Conservation (phyloP, 2,329 filamentous ascomycete genomes). For the Hymenoscyphus fraxineus region DNA sequence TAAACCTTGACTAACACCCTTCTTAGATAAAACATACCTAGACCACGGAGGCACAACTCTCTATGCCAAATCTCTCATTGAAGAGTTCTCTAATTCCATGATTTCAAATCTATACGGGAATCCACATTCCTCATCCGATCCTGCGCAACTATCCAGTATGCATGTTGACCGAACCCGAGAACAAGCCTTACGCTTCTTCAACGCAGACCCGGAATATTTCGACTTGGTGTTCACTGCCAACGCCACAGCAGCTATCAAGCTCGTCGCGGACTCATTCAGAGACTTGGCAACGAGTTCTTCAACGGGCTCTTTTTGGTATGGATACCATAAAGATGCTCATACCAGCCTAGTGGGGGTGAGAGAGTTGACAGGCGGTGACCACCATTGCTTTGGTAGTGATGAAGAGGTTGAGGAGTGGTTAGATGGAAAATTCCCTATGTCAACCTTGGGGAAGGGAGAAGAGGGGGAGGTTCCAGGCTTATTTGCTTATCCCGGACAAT, state of each 20-base stretch:
- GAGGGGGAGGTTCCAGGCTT: constrained; percentile 39
- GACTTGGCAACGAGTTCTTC: constrained; percentile 58
- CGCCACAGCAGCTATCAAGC: constrained; percentile 84
- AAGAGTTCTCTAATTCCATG: constrained; percentile 73
- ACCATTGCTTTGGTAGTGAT: constrained; percentile 60
- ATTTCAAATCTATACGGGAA: constrained; percentile 79
- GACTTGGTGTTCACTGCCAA: constrained; percentile 91
- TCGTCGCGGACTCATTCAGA: constrained; percentile 75
- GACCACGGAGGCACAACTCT: constrained; percentile 92
- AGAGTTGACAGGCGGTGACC: constrained; percentile 61
- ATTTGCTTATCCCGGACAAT: constrained; percentile 80
- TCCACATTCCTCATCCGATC: constrained; percentile 79
- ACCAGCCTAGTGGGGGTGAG: constrained; percentile 74
- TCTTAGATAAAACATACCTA: constrained; percentile 66
- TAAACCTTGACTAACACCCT: background rate
- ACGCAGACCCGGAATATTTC: constrained; percentile 75
- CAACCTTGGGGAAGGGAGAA: constrained; percentile 29
- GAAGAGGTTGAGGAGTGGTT: constrained; percentile 64
- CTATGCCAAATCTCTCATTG: constrained; percentile 68
- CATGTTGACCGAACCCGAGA: constrained; percentile 74
- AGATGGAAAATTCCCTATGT: constrained; percentile 20
- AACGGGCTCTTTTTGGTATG: constrained; percentile 72
- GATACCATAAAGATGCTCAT: constrained; percentile 68
- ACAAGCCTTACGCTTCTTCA: constrained; percentile 71
- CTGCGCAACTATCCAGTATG: constrained; percentile 72